phyloP scores from a whole-genome alignment of 257 asterid species.

The Solanum virginianum region DNA sequence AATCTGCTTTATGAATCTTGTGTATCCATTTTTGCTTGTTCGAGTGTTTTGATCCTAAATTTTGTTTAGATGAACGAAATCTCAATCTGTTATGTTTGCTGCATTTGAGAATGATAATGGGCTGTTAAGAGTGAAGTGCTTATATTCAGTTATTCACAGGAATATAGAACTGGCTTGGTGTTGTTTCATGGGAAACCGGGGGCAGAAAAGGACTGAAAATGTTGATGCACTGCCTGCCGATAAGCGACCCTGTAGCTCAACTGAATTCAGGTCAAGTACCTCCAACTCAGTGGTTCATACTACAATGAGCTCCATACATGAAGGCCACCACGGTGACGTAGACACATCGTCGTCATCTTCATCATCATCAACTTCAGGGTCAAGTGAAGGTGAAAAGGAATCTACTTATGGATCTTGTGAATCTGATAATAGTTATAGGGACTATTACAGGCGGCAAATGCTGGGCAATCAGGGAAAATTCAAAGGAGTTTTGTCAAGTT shows the following conservation, averaged over 20 bases:
- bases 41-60: not conserved
- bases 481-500: conserved; percentile 39
- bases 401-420: conserved; percentile 67
- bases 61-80: not conserved
- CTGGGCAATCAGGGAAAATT: conserved; percentile 49
- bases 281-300: conserved; percentile 52
- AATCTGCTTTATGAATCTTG: not conserved
- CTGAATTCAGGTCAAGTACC: conserved; percentile 65
- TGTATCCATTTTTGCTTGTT: not conserved
- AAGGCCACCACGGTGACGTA: conserved; percentile 55
- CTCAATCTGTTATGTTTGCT: not conserved
- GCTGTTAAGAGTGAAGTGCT: not conserved
- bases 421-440: conserved; percentile 53
- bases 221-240: conserved; percentile 84
- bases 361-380: conserved; percentile 68
- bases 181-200: conserved; percentile 60
- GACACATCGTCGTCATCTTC: conserved; percentile 77
- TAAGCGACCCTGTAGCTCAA: conserved; percentile 79
- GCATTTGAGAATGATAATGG: not conserved
- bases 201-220: conserved; percentile 73
- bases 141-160: not conserved
- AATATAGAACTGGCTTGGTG: conserved; percentile 6
- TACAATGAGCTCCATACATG: conserved; percentile 29
- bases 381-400: conserved; percentile 75
- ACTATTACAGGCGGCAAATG: conserved; percentile 44